These are phyloP conservation scores for Chrysoporthe puriensis DNA, from an alignment of 2,329 filamentous ascomycete genomes.

Conservation along the genomic window DNA sequence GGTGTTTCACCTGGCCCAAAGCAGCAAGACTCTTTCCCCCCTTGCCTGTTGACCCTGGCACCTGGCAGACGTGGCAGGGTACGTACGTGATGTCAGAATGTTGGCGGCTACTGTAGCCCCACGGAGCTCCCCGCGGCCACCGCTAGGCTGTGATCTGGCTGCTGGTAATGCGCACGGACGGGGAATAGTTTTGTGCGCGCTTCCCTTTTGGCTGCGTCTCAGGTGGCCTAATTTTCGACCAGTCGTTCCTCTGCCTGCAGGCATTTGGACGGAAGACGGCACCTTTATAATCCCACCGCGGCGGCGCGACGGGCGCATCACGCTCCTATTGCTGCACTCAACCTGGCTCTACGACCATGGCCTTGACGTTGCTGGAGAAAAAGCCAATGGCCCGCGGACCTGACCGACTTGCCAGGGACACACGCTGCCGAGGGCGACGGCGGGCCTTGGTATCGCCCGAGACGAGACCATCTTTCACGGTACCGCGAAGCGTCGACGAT, in stretches of 20 bases:
- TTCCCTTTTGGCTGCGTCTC: conserved; percentile 1
- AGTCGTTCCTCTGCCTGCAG: background rate
- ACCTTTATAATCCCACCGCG: background rate
- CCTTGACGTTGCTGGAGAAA: background rate
- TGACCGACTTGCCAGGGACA: background rate
- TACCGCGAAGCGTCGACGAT: background rate
- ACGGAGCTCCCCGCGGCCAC: background rate
- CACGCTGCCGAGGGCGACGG: background rate
- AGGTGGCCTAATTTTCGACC: background rate
- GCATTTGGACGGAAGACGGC: background rate
- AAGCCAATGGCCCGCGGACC: background rate
- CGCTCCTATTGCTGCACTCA: background rate
- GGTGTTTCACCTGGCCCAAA: conserved; percentile 5
- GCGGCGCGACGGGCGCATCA: background rate
- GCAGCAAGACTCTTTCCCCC: background rate
- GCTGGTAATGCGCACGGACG: too few species aligned
- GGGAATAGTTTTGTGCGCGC: too few species aligned
- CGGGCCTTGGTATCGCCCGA: background rate
- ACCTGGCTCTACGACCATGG: background rate
- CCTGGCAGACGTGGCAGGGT: background rate
- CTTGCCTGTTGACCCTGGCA: background rate
- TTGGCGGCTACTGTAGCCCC: background rate
- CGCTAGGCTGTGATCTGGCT: background rate
- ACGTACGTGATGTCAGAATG: background rate
- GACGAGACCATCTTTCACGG: background rate